These are phyloP conservation scores for Prototheca wickerhamii DNA, from an alignment of 163 green algal genomes.

Conservation along the genomic window DNA sequence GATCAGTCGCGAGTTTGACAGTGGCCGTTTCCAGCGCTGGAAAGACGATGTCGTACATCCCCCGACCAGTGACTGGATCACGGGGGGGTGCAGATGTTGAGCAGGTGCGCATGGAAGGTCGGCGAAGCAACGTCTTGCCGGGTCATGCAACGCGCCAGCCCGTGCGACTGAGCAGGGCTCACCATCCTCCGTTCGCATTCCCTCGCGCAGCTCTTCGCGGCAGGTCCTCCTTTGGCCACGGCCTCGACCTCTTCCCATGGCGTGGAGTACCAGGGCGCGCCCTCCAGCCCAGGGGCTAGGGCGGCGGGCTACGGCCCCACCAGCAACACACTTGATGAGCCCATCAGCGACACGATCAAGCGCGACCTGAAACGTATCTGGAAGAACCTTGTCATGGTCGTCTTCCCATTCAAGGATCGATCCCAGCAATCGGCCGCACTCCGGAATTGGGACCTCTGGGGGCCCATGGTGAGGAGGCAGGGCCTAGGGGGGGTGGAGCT, in stretches of 20 bases:
- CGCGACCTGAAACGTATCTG: conserved; percentile 82
- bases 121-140: neutral
- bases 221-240: conserved; percentile 5
- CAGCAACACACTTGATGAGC: conserved; percentile 85
- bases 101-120: too few species aligned
- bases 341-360: conserved; percentile 77
- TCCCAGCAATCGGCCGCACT: conserved; percentile 63
- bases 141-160: neutral
- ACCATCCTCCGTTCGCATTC: neutral
- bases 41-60: too few species aligned
- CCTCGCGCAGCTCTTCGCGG: conserved; percentile 14
- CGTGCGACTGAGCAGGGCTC: neutral
- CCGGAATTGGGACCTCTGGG: conserved; percentile 97
- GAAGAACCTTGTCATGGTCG: conserved; percentile 71
- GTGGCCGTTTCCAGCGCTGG: too few species aligned
- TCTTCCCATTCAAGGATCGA: conserved; percentile 76
- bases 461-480: conserved; percentile 63
- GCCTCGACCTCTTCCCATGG: neutral
- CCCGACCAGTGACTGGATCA: too few species aligned
- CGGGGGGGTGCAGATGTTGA: too few species aligned
- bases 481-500: neutral
- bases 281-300: neutral
- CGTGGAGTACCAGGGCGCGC: conserved; percentile 1
- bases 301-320: conserved; percentile 2
- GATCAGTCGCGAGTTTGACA: too few species aligned